phyloP scores from a whole-genome alignment of 1,284 basidiomycete genomes.

The Polyporus tsugae region DNA sequence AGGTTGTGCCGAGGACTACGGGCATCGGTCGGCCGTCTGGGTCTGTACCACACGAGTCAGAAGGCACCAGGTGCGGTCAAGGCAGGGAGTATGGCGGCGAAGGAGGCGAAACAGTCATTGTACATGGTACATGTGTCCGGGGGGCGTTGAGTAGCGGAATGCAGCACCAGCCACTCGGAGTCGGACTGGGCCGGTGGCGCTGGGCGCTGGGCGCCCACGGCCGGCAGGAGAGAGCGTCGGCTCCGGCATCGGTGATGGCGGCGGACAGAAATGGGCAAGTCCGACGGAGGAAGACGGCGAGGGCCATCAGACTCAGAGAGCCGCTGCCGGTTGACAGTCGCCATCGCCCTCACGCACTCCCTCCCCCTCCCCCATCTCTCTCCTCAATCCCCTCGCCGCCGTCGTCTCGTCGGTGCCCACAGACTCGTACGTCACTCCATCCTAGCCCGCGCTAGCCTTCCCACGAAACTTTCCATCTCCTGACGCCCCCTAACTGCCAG shows the following conservation, averaged over 20 bases:
- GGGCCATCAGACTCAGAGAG: constrained; percentile 14
- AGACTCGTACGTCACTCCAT: constrained; percentile 21
- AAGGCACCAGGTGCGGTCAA: not conserved
- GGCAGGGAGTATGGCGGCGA: constrained; percentile 4
- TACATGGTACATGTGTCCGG: no score
- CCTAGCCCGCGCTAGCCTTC: constrained; percentile 28
- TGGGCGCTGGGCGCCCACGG: not conserved
- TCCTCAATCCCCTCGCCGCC: constrained; percentile 24
- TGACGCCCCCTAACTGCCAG: constrained; percentile 18
- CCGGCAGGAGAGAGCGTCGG: not conserved
- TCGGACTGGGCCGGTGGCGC: not conserved
- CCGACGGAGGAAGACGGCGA: constrained; percentile 4
- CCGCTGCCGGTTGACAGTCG: constrained; percentile 35
- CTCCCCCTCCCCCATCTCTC: constrained; percentile 31
- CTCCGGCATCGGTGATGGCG: constrained; percentile 10
- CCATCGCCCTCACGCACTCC: constrained; percentile 35
- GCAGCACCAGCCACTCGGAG: constrained; percentile 4
- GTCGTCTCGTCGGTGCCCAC: constrained; percentile 20
- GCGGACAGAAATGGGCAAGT: constrained; percentile 32
- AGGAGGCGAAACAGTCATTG: not conserved
- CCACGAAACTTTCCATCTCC: constrained; percentile 37
- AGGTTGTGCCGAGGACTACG: not conserved
- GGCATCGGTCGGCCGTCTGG: not conserved
- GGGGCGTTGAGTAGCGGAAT: constrained; percentile 22
- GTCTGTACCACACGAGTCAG: not conserved